Evolutionary conservation across 2,329 filamentous ascomycete species (phyloP), one percentile per base, ranked within the genome.

Genomic region (Penicillium janthinellum): DNA sequence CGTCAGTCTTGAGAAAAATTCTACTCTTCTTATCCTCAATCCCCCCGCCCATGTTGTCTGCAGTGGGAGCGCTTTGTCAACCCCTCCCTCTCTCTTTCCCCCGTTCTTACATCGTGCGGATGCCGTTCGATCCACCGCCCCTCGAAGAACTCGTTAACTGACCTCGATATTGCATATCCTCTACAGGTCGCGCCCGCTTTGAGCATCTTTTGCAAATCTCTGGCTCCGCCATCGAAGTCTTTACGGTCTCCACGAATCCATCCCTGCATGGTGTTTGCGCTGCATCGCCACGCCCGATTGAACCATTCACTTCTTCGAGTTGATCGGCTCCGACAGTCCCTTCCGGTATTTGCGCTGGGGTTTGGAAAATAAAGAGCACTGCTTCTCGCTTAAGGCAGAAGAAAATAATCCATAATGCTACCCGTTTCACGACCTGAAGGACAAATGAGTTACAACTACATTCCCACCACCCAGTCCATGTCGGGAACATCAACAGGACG

Each of bases 381-480:
- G 64, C 64, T 60, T 67, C 58, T 25, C 44, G 47, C 17, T n/a
- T 15, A 53, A 67, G 67, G 65, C 61, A 60, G 62, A 67, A 64
- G 64, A 63, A 61, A 60, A 64, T 91, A 92, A 92, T 92, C 83
- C 86, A 92, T 94, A 92, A 96, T 96, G 92, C 90, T 91, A 83
- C 91, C 86, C 80, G 75, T 81, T 59, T 84, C 89, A 78, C 89
- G 92, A 86, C 87, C 91, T 73, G 91, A 96, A 77, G 83, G 84
- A 72, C 90, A 94, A 77, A 86, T 95, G 82, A 89, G 89, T 75
- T 87, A 95, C 78, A 91, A 91, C 81, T 93, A 91, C 79, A 86
- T 91, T 76, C 84, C 86, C 75, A 82, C 86, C 70, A 80, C 83
- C 72, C 87, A 90, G 75, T 82, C 86, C 61, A 87, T 89, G 72